Base-by-base conservation (phyloP, 148 eudicot species). In the Rhododendron simsii region DNA sequence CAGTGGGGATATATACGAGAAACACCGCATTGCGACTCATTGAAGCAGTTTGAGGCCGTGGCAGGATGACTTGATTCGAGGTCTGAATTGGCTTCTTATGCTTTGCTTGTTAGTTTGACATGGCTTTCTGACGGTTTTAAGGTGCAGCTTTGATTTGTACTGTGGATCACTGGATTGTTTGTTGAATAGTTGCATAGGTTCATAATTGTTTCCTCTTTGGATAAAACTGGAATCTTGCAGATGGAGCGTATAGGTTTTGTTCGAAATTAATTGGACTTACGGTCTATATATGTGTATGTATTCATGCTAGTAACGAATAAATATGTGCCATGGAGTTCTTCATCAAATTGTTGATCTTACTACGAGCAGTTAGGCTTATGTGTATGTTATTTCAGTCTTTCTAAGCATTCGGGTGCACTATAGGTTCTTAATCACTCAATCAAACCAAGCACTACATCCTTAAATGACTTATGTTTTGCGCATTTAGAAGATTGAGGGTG, bases 1-100 rank as follows among this genome's bases (percentile, higher is more conserved):
- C 88, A 92, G 16, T 91, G 94, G 93, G 94, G 93, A 37, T 86
- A 84, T 30, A 83, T 47, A 11, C 86, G 88, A 26, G 90, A 90
- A 84, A 90, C 91, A 81, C 93, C 94, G 7, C 37, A 88, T 85
- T 92, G 94, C 55, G 90, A 92, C 85, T 80, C 83, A 18, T 45
- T 92, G 87, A 88, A 67, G 85, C 85, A 75, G 59, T 92, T 91
- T 76, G 83, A 86, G 83, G 86, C 82, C 23, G 87, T 23, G 16
- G 87, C 86, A 20, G 87, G 87, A 86, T 82, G 63, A 48, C 83
- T 51, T 57, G 45, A 65, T 87, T 73, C 81, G 67, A 86, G 93
- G 88, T 87, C 7, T n/a, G 41, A 37, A 13, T 82, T 21, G 45
- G 23, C 85, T 81, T 37, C 81, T 18, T 61, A 26, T 85, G 7